phyloP scores from a whole-genome alignment of 495 filamentous ascomycete species.

The Copromyces sp. region DNA sequence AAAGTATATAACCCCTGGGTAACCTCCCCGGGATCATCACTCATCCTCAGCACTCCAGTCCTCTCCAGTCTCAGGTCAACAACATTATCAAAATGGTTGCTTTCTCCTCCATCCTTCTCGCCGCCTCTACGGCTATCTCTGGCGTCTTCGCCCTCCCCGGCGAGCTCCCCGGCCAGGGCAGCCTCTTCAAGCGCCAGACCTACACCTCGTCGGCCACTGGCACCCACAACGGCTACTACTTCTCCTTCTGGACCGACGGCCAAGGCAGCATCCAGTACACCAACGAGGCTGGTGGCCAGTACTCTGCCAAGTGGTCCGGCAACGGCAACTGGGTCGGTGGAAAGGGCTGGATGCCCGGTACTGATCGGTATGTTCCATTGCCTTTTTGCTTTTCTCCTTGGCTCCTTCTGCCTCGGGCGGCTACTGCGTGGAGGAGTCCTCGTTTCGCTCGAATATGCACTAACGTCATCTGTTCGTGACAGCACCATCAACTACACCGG shows the following conservation, averaged over 20 bases:
- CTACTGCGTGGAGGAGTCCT: neutral
- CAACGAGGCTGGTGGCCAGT: conserved; percentile 45
- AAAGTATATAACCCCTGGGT: conserved; percentile 3
- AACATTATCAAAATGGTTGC: conserved; percentile 31
- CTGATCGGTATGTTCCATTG: conserved; percentile 21
- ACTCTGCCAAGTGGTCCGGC: conserved; percentile 43
- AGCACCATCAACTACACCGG: conserved; percentile 39
- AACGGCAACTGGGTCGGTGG: conserved; percentile 52
- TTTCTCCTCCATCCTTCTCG: conserved; percentile 33
- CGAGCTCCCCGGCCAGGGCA: conserved; percentile 20
- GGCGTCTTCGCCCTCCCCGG: conserved; percentile 33
- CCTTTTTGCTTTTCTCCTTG: conserved; percentile 3
- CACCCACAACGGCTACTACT: conserved; percentile 50
- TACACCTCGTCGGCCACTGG: conserved; percentile 34
- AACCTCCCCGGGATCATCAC: neutral
- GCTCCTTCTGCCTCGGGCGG: conserved; percentile 11
- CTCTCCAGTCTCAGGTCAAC: neutral
- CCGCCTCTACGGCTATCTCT: conserved; percentile 20
- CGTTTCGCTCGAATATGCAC: conserved; percentile 1
- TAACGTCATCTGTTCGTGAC: conserved; percentile 13
- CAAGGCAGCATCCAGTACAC: conserved; percentile 43
- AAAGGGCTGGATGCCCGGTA: conserved; percentile 51
- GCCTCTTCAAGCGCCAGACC: conserved; percentile 26
- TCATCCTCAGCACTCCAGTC: neutral
- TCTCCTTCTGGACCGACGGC: conserved; percentile 53